Evolutionary conservation across 139 green algal genomes (phyloP).

Genomic region (Volvox africanus): DNA sequence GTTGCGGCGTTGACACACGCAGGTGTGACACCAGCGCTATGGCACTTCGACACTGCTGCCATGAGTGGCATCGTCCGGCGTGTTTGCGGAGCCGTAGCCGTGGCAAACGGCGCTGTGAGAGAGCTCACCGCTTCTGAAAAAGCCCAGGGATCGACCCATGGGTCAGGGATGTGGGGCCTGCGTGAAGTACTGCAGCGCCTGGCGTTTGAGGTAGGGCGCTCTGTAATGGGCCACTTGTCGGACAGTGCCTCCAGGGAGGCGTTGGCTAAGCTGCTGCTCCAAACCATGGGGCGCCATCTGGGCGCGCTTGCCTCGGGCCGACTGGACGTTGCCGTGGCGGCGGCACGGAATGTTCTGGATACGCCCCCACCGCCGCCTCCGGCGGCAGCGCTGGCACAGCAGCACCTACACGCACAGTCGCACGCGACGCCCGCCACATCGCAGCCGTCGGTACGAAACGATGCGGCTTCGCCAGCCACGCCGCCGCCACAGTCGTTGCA

Average conservation of each 20-base stretch:
- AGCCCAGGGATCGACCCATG: too few relatives aligned
- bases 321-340: constrained; percentile 25
- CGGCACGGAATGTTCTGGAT: background rate
- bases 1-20: background rate
- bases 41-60: constrained; percentile 26
- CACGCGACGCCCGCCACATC: background rate
- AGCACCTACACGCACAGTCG: background rate
- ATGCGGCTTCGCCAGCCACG: background rate
- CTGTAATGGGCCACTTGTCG: constrained; percentile 24
- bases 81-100: constrained; percentile 19
- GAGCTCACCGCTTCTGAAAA: too few relatives aligned
- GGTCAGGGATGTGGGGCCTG: constrained; percentile 9
- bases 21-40: constrained; percentile 33
- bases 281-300: constrained; percentile 49
- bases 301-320: constrained; percentile 43
- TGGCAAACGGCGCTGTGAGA: constrained; percentile 3
- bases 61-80: constrained; percentile 23
- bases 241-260: background rate
- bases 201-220: constrained; percentile 48
- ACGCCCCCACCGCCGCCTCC: background rate
- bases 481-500: background rate
- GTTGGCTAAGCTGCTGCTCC: constrained; percentile 49
- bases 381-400: background rate
- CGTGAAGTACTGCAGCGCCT: constrained; percentile 38
- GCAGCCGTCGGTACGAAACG: background rate